Evolutionary conservation across 805 yeast species (phyloP), one percentile per base, ranked within the genome.

Genomic region (Kuraishia cidri): DNA sequence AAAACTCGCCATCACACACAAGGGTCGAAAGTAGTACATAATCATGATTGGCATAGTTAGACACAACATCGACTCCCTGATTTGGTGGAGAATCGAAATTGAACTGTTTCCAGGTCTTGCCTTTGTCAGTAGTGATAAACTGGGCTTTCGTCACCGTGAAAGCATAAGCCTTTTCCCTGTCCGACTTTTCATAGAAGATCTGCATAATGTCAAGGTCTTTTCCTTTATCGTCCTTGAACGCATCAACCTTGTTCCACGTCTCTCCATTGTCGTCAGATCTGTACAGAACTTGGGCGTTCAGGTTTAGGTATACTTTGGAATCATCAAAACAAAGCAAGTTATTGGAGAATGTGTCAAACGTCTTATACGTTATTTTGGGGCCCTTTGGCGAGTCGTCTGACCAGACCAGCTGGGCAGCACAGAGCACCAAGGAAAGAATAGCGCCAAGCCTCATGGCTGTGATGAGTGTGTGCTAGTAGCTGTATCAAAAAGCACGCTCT

Each of bases 231-330:
- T n/a, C 66, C 60, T 23, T 64, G 57, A 6, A 61, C 49, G 20
- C 58, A 51, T 3, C 72, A 45, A 10, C 43, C 58, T 6, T 38
- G 24, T 2, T 33, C 58, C 74, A 76, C 1, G 51, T 38, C 4
- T 35, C 48, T 13, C 75, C 77, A 27, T 62, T 69, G 42, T 77
- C 69, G 17, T 41, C 48, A 5, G 80, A 72, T 3, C 62, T 42
- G 46, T 58, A 64, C 10, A 73, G 32, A 22, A 46, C 45, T 4
- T 56, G 55, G 10, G 46, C 34, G 9, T 19, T 32, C 34, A 50
- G 53, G 32, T 44, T 55, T 26, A 45, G 38, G 18, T 43, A 35
- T 36, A 20, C 14, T 44, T 26, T 16, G 46, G 34, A 24, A 24
- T 24, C 34, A 15, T 31, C 34, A 25, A 25, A 24, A 21, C 26